phyloP scores from a whole-genome alignment of 176 grass and related monocot species.

The Puccinellia tenuiflora region DNA sequence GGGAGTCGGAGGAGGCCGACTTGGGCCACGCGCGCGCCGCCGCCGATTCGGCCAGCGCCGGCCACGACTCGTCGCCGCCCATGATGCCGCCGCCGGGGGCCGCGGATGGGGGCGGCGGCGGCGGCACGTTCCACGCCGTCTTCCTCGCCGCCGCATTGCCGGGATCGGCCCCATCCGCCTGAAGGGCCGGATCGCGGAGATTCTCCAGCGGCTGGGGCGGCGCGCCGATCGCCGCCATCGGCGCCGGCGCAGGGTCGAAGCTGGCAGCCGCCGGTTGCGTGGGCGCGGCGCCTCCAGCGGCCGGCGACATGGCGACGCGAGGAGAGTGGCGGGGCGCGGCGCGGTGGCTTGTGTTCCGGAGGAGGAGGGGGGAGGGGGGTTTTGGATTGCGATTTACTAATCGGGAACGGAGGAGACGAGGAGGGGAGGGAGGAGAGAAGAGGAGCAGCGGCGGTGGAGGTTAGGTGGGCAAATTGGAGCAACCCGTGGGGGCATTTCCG shows the following conservation, averaged over 20 bases:
- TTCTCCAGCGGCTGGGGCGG: background rate
- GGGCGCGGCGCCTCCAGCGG: slow-evolving; percentile 25
- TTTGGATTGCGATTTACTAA: background rate
- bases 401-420: slow-evolving; percentile 13
- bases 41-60: slow-evolving; percentile 34
- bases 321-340: background rate
- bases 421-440: background rate
- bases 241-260: background rate
- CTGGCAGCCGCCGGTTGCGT: background rate
- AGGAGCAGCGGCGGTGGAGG: background rate
- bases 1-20: slow-evolving; percentile 49
- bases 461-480: background rate
- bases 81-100: slow-evolving; percentile 26
- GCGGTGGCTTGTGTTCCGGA: background rate
- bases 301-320: slow-evolving; percentile 29
- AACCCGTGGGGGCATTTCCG: background rate
- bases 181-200: slow-evolving; percentile 1
- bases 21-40: slow-evolving; percentile 19
- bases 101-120: background rate
- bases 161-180: slow-evolving; percentile 10
- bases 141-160: slow-evolving; percentile 54
- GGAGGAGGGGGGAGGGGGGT: background rate
- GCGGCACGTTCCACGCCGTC: slow-evolving; percentile 50
- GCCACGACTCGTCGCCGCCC: slow-evolving; percentile 46
- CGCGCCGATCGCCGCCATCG: slow-evolving; percentile 4